These are phyloP conservation scores for Vanrija sp. DNA, from an alignment of 1,284 basidiomycete species.

Conservation along the genomic window DNA sequence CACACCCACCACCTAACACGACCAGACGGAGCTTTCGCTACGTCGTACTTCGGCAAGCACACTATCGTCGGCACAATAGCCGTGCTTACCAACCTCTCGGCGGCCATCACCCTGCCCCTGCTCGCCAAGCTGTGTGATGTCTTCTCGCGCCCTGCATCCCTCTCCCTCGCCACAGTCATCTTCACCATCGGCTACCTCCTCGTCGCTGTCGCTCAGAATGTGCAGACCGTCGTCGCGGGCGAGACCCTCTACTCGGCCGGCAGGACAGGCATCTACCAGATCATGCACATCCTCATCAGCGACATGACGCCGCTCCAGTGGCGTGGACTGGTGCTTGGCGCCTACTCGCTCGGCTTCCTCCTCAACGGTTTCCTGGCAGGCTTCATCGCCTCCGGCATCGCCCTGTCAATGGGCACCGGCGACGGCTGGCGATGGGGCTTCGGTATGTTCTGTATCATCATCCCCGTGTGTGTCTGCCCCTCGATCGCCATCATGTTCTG, in stretches of 20 bases:
- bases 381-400: constrained; percentile 59
- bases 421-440: constrained; percentile 60
- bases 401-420: constrained; percentile 23
- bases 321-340: constrained; percentile 65
- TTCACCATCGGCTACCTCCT: constrained; percentile 41
- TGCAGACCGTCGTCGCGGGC: constrained; percentile 36
- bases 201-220: constrained; percentile 30
- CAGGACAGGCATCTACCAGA: constrained; percentile 30
- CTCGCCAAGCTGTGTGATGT: constrained; percentile 42
- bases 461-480: constrained; percentile 22
- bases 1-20: not conserved
- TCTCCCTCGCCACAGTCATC: constrained; percentile 27
- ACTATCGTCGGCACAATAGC: constrained; percentile 40
- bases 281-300: constrained; percentile 47
- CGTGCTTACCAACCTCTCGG: constrained; percentile 40
- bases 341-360: constrained; percentile 64
- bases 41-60: constrained; percentile 41
- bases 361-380: constrained; percentile 31
- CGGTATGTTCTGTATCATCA: constrained; percentile 39
- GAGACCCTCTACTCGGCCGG: constrained; percentile 41
- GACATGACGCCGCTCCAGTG: constrained; percentile 73
- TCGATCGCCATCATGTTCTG: constrained; percentile 43
- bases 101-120: constrained; percentile 43
- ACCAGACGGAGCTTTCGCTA: constrained; percentile 34
- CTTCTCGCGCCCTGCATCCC: constrained; percentile 27